Percentiles rank a stretch among this genome's conserved stretches.
These are phyloP conservation scores for Quercus gilva DNA, from an alignment of 306 rosid species.

Conservation along the genomic window DNA sequence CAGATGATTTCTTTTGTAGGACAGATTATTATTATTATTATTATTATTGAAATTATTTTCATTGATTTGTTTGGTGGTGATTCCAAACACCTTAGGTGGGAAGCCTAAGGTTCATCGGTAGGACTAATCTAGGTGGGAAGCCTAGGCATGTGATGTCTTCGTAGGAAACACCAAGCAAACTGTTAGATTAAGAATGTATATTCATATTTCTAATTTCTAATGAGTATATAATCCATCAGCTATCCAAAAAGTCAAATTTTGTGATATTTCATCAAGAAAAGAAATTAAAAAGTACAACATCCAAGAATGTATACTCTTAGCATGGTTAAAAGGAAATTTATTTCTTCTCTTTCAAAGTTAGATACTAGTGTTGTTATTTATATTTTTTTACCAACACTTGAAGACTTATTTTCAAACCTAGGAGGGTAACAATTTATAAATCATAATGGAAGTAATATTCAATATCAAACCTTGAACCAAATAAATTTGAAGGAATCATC, in stretches of 20 bases:
- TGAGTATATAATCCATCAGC: not conserved
- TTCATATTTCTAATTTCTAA: not conserved
- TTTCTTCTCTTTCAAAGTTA: not conserved
- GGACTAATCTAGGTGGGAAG: no score
- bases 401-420: not conserved
- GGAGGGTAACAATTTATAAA: not conserved
- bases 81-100: no score
- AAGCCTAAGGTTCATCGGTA: no score
- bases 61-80: no score
- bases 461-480: conserved; percentile 63
- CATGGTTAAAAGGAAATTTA: not conserved
- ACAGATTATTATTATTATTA: no score
- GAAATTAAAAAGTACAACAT: no score
- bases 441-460: not conserved
- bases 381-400: not conserved
- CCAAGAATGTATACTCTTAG: not conserved
- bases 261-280: no score
- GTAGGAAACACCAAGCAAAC: no score
- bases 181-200: not conserved
- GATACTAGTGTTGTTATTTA: not conserved
- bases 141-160: no score
- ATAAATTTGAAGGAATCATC: conserved; percentile 83
- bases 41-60: no score
- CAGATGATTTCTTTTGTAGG: no score
- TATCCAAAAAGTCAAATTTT: not conserved